Conservation (phyloP, 179 eudicot species). For the Carnegiea gigantea region DNA sequence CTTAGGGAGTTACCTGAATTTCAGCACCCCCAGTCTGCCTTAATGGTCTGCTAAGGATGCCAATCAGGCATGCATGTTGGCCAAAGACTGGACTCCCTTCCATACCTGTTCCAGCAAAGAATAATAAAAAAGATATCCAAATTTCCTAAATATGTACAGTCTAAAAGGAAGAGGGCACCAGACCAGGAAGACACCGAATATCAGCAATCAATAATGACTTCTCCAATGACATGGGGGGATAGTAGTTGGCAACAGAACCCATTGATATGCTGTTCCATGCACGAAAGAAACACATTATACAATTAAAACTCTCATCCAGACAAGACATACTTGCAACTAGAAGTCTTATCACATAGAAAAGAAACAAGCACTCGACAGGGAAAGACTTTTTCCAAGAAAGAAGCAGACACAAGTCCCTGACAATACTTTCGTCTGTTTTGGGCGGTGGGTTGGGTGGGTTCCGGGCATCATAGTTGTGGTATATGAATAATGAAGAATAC, state of each 20-base stretch:
- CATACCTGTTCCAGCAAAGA: slow-evolving; percentile 60
- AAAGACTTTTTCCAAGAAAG: too few relatives aligned
- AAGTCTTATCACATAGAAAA: background rate
- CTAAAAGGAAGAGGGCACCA: slow-evolving; percentile 18
- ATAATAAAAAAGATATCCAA: slow-evolving; percentile 16
- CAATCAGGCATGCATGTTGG: slow-evolving; percentile 59
- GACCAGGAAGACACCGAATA: slow-evolving; percentile 97
- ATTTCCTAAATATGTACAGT: slow-evolving; percentile 14
- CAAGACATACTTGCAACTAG: slow-evolving; percentile 14
- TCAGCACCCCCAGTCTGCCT: slow-evolving; percentile 89
- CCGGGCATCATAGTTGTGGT: background rate
- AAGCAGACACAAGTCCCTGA: too few relatives aligned
- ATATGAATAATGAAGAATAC: background rate
- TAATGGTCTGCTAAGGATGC: slow-evolving; percentile 74
- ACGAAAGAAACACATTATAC: slow-evolving; percentile 21
- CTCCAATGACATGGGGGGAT: slow-evolving; percentile 51
- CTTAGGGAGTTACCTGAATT: slow-evolving; percentile 61
- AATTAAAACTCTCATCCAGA: slow-evolving; percentile 11
- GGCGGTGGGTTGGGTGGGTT: too few relatives aligned
- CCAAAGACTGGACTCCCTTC: slow-evolving; percentile 93
- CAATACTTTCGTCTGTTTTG: too few relatives aligned
- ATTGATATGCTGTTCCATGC: slow-evolving; percentile 59
- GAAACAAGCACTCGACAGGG: background rate
- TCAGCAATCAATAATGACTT: slow-evolving; percentile 88
- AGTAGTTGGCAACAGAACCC: slow-evolving; percentile 82